Percentiles rank a stretch among this genome's conserved stretches.
phyloP scores from a whole-genome alignment of 1,284 basidiomycete genomes.

The Trichosporon sp. region DNA sequence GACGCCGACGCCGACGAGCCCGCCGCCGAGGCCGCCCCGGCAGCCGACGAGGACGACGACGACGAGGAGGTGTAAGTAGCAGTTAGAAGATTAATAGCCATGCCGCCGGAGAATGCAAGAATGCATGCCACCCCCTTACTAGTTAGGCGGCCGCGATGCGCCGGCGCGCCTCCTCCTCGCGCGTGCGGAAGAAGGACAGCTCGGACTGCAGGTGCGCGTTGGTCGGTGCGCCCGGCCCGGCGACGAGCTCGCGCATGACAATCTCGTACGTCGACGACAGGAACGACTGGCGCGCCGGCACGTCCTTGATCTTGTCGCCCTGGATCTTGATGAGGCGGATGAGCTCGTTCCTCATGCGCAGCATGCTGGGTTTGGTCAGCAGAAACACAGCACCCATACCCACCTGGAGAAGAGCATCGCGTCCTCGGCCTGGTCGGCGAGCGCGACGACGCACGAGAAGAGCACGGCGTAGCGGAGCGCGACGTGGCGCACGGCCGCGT shows the following conservation, averaged over 20 bases:
- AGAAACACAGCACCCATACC: constrained; percentile 5
- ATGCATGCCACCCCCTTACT: neutral
- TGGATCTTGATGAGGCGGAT: constrained; percentile 70
- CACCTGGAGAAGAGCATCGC: constrained; percentile 93
- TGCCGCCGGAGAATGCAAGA: neutral
- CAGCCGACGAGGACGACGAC: constrained; percentile 27
- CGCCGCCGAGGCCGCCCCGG: constrained; percentile 21
- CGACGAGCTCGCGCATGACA: constrained; percentile 68
- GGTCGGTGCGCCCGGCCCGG: constrained; percentile 52
- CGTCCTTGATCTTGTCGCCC: constrained; percentile 60
- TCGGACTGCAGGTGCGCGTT: constrained; percentile 60
- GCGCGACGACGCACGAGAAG: constrained; percentile 71
- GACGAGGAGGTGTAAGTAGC: constrained; percentile 28
- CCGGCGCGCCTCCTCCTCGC: constrained; percentile 58
- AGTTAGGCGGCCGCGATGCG: constrained; percentile 31
- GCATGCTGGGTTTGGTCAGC: constrained; percentile 59
- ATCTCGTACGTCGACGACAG: constrained; percentile 69
- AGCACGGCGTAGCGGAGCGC: constrained; percentile 66
- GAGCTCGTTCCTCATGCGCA: constrained; percentile 81
- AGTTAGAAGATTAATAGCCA: neutral
- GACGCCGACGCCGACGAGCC: constrained; percentile 19
- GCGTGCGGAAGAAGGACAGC: constrained; percentile 59
- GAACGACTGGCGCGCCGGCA: constrained; percentile 60
- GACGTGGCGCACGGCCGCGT: constrained; percentile 59
- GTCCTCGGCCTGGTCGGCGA: constrained; percentile 79